Percentiles rank a stretch among this genome's conserved stretches.
phyloP scores from a whole-genome alignment of 202 grass and related monocot genomes.

The Carex sylvatica region DNA sequence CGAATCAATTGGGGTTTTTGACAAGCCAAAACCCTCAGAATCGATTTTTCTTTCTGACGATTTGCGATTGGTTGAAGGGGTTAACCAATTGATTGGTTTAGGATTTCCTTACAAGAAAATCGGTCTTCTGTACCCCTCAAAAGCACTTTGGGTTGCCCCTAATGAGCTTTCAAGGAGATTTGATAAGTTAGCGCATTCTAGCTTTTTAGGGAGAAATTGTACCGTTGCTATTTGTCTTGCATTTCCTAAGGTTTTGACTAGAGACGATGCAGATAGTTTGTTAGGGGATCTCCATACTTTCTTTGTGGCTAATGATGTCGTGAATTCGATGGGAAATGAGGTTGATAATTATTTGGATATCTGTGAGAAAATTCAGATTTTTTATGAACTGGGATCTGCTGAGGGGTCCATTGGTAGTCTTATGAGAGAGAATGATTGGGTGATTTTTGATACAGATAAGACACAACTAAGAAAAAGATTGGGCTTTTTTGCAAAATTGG shows the following conservation, averaged over 20 bases:
- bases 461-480: conserved; percentile 44
- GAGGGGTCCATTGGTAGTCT: conserved; percentile 51
- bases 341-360: conserved; percentile 55
- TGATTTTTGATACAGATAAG: conserved; percentile 62
- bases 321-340: conserved; percentile 36
- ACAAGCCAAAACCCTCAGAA: conserved; percentile 21
- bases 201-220: not conserved
- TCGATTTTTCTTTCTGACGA: conserved; percentile 61
- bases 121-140: conserved; percentile 49
- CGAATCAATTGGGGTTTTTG: conserved; percentile 72
- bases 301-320: conserved; percentile 35
- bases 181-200: not conserved
- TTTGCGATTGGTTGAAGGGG: conserved; percentile 41
- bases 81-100: conserved; percentile 44
- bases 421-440: conserved; percentile 38
- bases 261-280: conserved; percentile 40
- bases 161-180: conserved; percentile 7
- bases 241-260: conserved; percentile 49
- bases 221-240: conserved; percentile 60
- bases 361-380: conserved; percentile 56
- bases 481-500: conserved; percentile 59
- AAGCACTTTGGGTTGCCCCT: conserved; percentile 37
- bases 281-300: conserved; percentile 41
- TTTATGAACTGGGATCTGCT: conserved; percentile 57
- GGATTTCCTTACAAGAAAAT: conserved; percentile 72